Evolutionary conservation across 257 asterid species (phyloP).

Genomic region (Solanum megistacrolobum): DNA sequence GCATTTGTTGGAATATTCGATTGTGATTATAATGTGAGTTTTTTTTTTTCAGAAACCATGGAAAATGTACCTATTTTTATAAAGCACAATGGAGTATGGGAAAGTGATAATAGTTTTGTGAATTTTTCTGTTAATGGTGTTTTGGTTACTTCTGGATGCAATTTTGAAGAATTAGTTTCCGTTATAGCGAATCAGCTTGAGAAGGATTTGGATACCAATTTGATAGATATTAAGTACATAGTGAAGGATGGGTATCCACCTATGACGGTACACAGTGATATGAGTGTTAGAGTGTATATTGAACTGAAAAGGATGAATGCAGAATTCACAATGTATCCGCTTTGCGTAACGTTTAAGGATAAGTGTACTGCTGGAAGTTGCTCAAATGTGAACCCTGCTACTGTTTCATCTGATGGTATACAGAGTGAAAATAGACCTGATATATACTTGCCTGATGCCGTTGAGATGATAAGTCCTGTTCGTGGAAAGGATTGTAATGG

Average conservation of each 20-base stretch:
- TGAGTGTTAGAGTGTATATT: neutral
- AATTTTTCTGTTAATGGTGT: neutral
- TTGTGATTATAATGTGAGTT: neutral
- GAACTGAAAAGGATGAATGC: neutral
- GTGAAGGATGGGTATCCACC: neutral
- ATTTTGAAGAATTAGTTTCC: neutral
- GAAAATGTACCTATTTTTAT: neutral
- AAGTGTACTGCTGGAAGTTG: neutral
- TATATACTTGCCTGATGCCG: neutral
- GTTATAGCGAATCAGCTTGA: neutral
- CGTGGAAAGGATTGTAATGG: neutral
- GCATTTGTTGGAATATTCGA: neutral
- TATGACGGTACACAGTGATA: neutral
- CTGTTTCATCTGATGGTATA: neutral
- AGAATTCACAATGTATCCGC: neutral
- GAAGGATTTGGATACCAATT: neutral
- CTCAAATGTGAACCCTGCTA: neutral
- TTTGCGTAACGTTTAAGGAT: neutral
- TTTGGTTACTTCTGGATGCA: neutral
- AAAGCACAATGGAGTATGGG: neutral
- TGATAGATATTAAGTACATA: neutral
- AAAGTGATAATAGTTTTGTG: neutral
- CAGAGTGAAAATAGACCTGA: neutral
- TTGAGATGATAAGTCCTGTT: neutral
- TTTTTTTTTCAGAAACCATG: neutral